These are phyloP conservation scores for Pleurotus eryngii DNA, from an alignment of 768 basidiomycete genomes.

Conservation along the genomic window DNA sequence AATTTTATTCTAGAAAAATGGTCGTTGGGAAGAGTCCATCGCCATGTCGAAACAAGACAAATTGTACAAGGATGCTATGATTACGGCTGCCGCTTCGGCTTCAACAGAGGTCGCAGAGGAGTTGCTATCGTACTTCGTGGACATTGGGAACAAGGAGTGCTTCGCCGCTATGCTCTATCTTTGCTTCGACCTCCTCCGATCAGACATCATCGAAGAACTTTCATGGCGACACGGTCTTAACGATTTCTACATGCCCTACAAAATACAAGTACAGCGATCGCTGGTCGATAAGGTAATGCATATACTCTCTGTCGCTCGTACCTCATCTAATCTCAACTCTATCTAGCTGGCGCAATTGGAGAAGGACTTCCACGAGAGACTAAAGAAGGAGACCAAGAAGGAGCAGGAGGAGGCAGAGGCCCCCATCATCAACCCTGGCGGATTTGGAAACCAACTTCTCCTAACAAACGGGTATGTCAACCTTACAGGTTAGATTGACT, in stretches of 20 bases:
- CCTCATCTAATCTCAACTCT: conserved; percentile 6
- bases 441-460: conserved; percentile 54
- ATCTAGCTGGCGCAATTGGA: conserved; percentile 73
- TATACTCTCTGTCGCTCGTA: neutral
- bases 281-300: conserved; percentile 65
- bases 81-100: conserved; percentile 83
- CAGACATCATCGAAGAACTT: conserved; percentile 90
- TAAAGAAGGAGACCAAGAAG: conserved; percentile 84
- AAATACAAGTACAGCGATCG: conserved; percentile 82
- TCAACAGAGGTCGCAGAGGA: conserved; percentile 94
- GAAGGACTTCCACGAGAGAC: conserved; percentile 85
- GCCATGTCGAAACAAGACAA: conserved; percentile 94
- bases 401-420: conserved; percentile 85
- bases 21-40: conserved; percentile 95
- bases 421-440: conserved; percentile 86
- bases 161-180: conserved; percentile 87
- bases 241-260: conserved; percentile 98
- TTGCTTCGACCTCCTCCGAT: conserved; percentile 93
- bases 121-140: conserved; percentile 92
- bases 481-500: conserved; percentile 7
- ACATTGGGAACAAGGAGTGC: conserved; percentile 98
- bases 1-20: conserved; percentile 68
- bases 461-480: conserved; percentile 70
- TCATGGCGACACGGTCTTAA: conserved; percentile 96
- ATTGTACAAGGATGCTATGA: conserved; percentile 93